phyloP scores from a whole-genome alignment of 116 monocot genomes.

The Papilionanthe hybrid region DNA sequence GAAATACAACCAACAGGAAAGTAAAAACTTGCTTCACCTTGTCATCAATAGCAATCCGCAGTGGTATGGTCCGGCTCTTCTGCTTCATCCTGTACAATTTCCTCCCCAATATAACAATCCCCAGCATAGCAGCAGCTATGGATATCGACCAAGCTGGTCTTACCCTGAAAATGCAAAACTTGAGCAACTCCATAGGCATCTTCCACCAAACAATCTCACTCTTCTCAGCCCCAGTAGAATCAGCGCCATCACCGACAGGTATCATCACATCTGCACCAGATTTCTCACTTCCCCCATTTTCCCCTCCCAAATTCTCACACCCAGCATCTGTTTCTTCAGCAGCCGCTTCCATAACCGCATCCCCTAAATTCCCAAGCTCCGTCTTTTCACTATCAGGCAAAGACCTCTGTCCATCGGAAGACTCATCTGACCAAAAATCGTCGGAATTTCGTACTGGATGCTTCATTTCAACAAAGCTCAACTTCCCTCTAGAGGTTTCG shows the following conservation, averaged over 20 bases:
- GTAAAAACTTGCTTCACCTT: constrained; percentile 42
- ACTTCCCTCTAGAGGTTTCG: constrained; percentile 3
- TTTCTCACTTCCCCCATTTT: not conserved
- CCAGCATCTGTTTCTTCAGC: constrained; percentile 2
- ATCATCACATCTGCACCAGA: not conserved
- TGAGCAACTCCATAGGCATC: constrained; percentile 53
- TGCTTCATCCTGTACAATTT: constrained; percentile 54
- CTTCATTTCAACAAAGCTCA: not conserved
- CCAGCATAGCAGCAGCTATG: constrained; percentile 49
- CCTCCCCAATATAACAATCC: constrained; percentile 48
- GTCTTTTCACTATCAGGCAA: not conserved
- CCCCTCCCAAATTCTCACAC: not conserved
- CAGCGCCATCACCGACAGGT: constrained; percentile 4
- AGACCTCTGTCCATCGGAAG: constrained; percentile 11
- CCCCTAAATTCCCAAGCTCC: constrained; percentile 10
- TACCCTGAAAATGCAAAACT: constrained; percentile 29
- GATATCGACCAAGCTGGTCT: constrained; percentile 61
- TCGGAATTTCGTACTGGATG: not conserved
- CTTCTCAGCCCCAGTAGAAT: constrained; percentile 23
- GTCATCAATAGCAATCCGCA: constrained; percentile 35
- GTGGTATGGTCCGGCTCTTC: constrained; percentile 31
- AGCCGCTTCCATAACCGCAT: constrained; percentile 1
- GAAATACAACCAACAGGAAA: not conserved
- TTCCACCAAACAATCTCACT: constrained; percentile 54
- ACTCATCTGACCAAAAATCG: constrained; percentile 26